Percentiles rank a stretch among this genome's conserved stretches.
Evolutionary conservation across 768 basidiomycete species (phyloP).

Genomic region (Agaricus blazei): DNA sequence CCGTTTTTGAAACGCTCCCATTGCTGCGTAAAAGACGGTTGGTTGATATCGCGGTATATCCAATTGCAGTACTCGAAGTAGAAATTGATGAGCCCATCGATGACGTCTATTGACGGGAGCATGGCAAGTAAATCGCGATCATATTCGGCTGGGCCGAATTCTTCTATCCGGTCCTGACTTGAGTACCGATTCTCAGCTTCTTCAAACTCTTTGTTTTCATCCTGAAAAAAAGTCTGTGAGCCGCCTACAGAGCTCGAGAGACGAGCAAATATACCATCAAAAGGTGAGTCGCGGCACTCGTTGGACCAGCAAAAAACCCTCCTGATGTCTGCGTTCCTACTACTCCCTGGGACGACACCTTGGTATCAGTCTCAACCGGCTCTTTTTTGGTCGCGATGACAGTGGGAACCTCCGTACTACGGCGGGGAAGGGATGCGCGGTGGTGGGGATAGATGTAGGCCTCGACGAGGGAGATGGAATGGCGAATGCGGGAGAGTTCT

Average conservation of each 20-base stretch:
- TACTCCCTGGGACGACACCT: conserved; percentile 55
- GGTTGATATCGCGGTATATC: conserved; percentile 78
- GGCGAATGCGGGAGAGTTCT: conserved; percentile 64
- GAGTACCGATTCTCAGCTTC: conserved; percentile 49
- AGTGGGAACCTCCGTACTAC: conserved; percentile 30
- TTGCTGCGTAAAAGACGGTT: conserved; percentile 50
- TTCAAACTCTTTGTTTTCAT: conserved; percentile 44
- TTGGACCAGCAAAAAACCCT: conserved; percentile 77
- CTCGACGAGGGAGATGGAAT: conserved; percentile 65
- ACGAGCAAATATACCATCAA: conserved; percentile 41
- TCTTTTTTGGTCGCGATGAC: conserved; percentile 51
- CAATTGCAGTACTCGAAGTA: conserved; percentile 89
- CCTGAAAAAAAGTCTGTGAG: conserved; percentile 22
- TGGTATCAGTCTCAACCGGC: conserved; percentile 42
- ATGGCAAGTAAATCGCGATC: conserved; percentile 68
- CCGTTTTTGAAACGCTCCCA: conserved; percentile 77
- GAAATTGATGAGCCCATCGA: conserved; percentile 68
- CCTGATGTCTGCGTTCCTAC: conserved; percentile 60
- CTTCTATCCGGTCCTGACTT: conserved; percentile 47
- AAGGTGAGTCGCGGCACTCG: conserved; percentile 68
- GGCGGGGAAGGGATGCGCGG: conserved; percentile 27
- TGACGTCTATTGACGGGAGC: conserved; percentile 60
- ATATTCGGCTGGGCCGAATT: conserved; percentile 47
- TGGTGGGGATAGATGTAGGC: conserved; percentile 48
- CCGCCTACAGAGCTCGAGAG: not conserved